Conservation (phyloP, 2,329 filamentous ascomycete species). For the Pseudogymnoascus sp. region DNA sequence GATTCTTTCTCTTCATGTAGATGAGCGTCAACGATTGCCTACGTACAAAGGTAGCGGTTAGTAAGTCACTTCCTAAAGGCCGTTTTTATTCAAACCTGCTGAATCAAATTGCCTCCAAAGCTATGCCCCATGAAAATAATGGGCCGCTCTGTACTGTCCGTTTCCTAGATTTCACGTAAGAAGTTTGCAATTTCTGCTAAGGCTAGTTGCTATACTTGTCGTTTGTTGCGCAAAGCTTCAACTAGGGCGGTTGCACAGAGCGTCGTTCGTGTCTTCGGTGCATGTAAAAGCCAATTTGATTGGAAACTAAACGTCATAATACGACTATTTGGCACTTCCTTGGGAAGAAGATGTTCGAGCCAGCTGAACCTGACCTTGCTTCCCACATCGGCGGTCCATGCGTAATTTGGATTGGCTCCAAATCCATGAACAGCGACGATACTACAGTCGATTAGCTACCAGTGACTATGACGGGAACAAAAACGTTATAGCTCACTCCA, state of each 20-base stretch:
- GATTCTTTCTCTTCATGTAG: background rate
- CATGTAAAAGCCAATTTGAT: background rate
- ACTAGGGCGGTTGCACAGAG: background rate
- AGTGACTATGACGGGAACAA: background rate
- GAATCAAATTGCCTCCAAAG: conserved; percentile 23
- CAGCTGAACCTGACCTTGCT: background rate
- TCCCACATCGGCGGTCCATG: background rate
- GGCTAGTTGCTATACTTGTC: background rate
- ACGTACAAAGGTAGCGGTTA: background rate
- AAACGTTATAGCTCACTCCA: background rate
- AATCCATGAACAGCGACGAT: background rate
- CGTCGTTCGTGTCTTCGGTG: background rate
- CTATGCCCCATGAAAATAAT: conserved; percentile 24
- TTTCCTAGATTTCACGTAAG: conserved; percentile 14
- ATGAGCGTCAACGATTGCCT: background rate
- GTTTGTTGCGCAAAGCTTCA: background rate
- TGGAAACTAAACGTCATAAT: background rate
- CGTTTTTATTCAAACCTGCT: conserved; percentile 14
- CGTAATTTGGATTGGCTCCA: background rate
- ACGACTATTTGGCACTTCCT: background rate
- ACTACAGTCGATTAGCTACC: background rate
- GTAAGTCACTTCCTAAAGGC: background rate
- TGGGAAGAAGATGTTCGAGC: background rate
- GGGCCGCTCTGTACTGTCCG: conserved; percentile 18
- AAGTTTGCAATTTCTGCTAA: background rate